Conservation (phyloP, 208 protist species). For the Leishmania aethiopica region DNA sequence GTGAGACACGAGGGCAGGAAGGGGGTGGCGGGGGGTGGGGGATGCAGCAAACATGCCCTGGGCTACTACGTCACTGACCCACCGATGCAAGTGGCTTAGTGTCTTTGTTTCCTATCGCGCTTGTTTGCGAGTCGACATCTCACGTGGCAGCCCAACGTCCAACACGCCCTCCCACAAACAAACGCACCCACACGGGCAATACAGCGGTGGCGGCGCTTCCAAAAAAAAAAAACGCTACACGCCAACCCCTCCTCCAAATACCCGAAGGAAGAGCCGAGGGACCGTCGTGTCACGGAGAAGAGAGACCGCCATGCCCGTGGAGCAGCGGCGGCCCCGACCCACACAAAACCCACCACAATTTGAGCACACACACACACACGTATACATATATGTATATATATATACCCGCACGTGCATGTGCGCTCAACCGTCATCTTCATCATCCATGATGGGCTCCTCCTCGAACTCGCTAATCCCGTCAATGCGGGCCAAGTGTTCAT, state of each 20-base stretch:
- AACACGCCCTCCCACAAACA: not conserved
- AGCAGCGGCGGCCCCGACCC: not conserved
- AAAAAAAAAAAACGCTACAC: too few species aligned
- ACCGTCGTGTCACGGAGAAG: not conserved
- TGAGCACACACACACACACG: not conserved
- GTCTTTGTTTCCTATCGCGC: not conserved
- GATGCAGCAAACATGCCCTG: not conserved
- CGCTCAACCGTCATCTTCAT: conserved; percentile 36
- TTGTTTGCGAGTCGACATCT: not conserved
- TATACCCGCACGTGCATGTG: not conserved
- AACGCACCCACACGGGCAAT: not conserved
- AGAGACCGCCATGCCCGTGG: not conserved
- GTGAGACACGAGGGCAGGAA: not conserved
- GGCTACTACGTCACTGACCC: not conserved
- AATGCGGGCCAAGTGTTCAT: conserved; percentile 75
- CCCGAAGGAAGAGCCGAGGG: not conserved
- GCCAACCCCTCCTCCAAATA: not conserved
- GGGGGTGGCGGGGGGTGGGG: too few species aligned
- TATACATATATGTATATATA: not conserved
- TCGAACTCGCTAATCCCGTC: conserved; percentile 87
- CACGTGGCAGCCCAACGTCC: not conserved
- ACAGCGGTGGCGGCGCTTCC: too few species aligned
- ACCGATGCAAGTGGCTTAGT: too few species aligned
- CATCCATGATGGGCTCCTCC: conserved; percentile 72
- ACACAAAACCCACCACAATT: not conserved